A percentile compares a stretch with the other conserved stretches of the same genome.
phyloP scores from a whole-genome alignment of 768 basidiomycete genomes.

The Pleurotus citrinopileatus region DNA sequence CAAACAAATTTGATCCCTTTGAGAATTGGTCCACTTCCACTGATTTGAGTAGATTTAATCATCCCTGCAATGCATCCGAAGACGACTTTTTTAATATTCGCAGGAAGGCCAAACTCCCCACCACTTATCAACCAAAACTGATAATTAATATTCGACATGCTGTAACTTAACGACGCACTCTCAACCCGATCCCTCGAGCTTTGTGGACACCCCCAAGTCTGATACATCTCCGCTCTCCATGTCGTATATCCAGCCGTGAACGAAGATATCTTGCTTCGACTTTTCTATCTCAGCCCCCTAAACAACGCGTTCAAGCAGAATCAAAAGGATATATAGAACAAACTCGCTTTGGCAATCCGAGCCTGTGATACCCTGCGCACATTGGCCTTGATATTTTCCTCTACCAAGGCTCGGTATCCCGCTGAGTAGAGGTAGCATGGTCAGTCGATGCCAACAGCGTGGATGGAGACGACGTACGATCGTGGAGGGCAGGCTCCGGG shows the following conservation, averaged over 20 bases:
- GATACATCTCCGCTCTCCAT: background rate
- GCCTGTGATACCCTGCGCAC: slow-evolving; percentile 25
- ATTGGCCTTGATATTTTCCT: slow-evolving; percentile 47
- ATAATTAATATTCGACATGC: too few species aligned
- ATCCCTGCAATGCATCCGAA: too few species aligned
- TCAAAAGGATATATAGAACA: background rate
- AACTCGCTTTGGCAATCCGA: background rate
- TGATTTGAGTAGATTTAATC: too few species aligned
- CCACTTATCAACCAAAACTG: too few species aligned
- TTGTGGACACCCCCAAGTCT: background rate
- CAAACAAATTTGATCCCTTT: too few species aligned
- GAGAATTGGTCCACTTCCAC: too few species aligned
- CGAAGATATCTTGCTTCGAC: background rate
- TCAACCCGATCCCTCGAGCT: background rate
- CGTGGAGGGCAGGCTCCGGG: slow-evolving; percentile 14
- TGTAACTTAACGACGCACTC: too few species aligned
- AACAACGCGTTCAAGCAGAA: background rate
- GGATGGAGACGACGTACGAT: slow-evolving; percentile 13
- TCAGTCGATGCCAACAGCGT: background rate
- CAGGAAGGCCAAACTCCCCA: too few species aligned
- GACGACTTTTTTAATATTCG: too few species aligned
- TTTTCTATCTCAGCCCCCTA: background rate
- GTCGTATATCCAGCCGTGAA: slow-evolving; percentile 6
- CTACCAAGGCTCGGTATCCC: slow-evolving; percentile 39
- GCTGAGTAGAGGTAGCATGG: slow-evolving; percentile 16